Evolutionary conservation across 441 rosid genomes (phyloP), one percentile per base, ranked within the genome.

Genomic region (Pelargonium australe): DNA sequence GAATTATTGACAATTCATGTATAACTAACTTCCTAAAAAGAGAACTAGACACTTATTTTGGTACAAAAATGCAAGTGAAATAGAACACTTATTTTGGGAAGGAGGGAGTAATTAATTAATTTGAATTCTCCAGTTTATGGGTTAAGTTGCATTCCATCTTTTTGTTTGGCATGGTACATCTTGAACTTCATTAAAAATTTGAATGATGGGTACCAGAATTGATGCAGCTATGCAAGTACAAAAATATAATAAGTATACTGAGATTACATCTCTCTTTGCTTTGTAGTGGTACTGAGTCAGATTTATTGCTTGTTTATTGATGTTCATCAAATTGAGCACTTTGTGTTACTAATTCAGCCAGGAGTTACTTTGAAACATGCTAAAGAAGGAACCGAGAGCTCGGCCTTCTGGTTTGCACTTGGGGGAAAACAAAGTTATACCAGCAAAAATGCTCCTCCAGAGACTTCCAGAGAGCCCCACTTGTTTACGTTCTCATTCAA

Each of bases 311-410:
- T 57, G 28, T 4, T 31, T 65, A 20, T 63, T 55, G 34, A 68
- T 20, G 23, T 47, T 55, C 67, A 63, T 66, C 31, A 60, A 60
- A 60, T 60, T 60, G 25, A 7, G n/a, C 63, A 60, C 25, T 60
- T 9, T 23, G n/a, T 60, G 14, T 60, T 60, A 60, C 63, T 60
- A 23, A 60, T 81, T 78, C 86, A 95, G 99, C 97, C 96, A 47
- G 99, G 96, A 77, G 86, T 71, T 72, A 64, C 90, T 78, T 68
- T 92, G 67, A 92, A 95, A 81, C 92, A 89, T 86, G 90, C 95
- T 58, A 95, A 92, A 80, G 99, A 92, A 89, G 99, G 99, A 75
- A 91, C 98, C 63, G 99, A 95, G 91, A 92, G 87, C 85, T 91
- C 97, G 53, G 72, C 95, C 70, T 95, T 95, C 80, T 95, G 99